A percentile compares a stretch with the other conserved stretches of the same genome.
Conservation (phyloP, 1,284 basidiomycete species). For the Boletus semigastroideus region DNA sequence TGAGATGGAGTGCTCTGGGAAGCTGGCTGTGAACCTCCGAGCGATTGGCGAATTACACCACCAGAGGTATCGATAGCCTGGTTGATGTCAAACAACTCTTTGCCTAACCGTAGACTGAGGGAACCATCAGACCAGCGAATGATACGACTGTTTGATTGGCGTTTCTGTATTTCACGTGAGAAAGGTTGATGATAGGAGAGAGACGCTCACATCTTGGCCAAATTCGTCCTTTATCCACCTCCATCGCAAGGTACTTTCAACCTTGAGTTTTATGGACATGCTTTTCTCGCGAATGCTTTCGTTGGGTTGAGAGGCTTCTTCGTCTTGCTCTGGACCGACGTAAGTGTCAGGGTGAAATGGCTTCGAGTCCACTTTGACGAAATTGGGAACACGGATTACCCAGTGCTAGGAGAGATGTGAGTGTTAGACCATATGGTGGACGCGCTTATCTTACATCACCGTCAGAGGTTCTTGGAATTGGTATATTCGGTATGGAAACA, state of each 20-base stretch:
- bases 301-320: slow-evolving; percentile 55
- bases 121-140: slow-evolving; percentile 93
- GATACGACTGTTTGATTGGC: slow-evolving; percentile 85
- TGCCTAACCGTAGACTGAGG: slow-evolving; percentile 82
- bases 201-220: slow-evolving; percentile 62
- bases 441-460: slow-evolving; percentile 53
- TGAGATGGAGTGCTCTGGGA: slow-evolving; percentile 34
- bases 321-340: slow-evolving; percentile 75
- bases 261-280: slow-evolving; percentile 80
- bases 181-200: not conserved
- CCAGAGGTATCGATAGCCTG: slow-evolving; percentile 73
- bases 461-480: slow-evolving; percentile 69
- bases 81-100: slow-evolving; percentile 88
- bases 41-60: slow-evolving; percentile 50
- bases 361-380: slow-evolving; percentile 77
- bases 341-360: slow-evolving; percentile 83
- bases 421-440: not conserved
- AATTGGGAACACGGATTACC: slow-evolving; percentile 83
- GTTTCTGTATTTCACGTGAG: slow-evolving; percentile 44
- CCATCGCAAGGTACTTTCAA: slow-evolving; percentile 91
- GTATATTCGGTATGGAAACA: slow-evolving; percentile 76
- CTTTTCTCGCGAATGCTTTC: slow-evolving; percentile 67
- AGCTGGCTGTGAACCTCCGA: slow-evolving; percentile 44
- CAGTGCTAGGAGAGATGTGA: slow-evolving; percentile 54
- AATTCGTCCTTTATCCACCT: slow-evolving; percentile 76